Evolutionary conservation across 2,329 filamentous ascomycete genomes (phyloP).

Genomic region (Elsinoe batatas): DNA sequence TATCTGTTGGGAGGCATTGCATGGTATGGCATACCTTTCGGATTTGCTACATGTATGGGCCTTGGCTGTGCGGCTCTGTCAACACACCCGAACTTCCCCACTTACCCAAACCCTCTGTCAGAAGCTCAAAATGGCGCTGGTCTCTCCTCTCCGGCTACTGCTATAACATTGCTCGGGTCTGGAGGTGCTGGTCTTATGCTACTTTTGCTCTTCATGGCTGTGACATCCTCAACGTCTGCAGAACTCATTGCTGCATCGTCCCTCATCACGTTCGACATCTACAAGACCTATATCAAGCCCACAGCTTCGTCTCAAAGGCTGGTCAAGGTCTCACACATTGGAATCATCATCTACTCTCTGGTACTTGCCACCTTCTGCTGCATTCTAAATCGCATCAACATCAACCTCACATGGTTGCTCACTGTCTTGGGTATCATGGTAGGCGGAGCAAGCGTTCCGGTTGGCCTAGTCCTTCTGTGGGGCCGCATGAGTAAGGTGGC

Average conservation of each 20-base stretch:
- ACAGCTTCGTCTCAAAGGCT: constrained; percentile 25
- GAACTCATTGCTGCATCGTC: constrained; percentile 34
- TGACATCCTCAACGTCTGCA: constrained; percentile 27
- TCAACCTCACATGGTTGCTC: constrained; percentile 29
- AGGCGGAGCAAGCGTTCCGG: constrained; percentile 28
- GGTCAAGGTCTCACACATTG: constrained; percentile 27
- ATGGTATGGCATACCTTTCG: constrained; percentile 38
- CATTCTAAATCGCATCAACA: constrained; percentile 29
- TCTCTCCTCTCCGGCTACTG: constrained; percentile 24
- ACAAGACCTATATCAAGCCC: constrained; percentile 34
- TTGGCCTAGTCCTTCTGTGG: constrained; percentile 28
- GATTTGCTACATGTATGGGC: constrained; percentile 34
- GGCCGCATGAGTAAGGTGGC: constrained; percentile 25
- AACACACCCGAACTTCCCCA: constrained; percentile 34
- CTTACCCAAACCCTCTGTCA: constrained; percentile 28
- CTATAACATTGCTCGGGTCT: constrained; percentile 25
- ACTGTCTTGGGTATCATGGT: constrained; percentile 30
- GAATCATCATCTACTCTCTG: constrained; percentile 27
- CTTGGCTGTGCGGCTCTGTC: constrained; percentile 34
- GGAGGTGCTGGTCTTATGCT: constrained; percentile 25
- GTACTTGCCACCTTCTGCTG: constrained; percentile 29
- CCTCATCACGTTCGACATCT: constrained; percentile 35
- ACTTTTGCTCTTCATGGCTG: constrained; percentile 27
- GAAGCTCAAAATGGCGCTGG: constrained; percentile 22
- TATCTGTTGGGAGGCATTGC: constrained; percentile 31